These are phyloP conservation scores for Maudiozyma barnettii DNA, from an alignment of 805 yeast genomes.

Conservation along the genomic window DNA sequence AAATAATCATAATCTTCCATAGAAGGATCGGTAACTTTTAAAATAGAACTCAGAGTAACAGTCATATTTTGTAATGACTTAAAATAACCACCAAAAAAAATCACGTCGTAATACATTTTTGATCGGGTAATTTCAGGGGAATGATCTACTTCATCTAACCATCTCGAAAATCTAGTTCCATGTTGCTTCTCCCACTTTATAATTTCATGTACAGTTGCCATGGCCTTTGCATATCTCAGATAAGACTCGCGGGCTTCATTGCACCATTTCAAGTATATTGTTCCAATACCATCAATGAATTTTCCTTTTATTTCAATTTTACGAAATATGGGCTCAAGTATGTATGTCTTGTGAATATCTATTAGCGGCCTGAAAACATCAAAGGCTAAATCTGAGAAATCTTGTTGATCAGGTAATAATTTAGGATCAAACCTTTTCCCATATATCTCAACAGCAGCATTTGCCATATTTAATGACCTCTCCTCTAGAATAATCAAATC, in stretches of 20 bases:
- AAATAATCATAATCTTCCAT: slow-evolving; percentile 45
- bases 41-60: slow-evolving; percentile 50
- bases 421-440: slow-evolving; percentile 37
- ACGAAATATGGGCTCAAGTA: slow-evolving; percentile 49
- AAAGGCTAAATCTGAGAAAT: slow-evolving; percentile 51
- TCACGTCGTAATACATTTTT: slow-evolving; percentile 42
- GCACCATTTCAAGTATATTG: slow-evolving; percentile 57
- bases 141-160: slow-evolving; percentile 47
- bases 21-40: slow-evolving; percentile 38
- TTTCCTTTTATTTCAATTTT: slow-evolving; percentile 57
- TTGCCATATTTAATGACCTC: slow-evolving; percentile 56
- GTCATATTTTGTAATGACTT: slow-evolving; percentile 51
- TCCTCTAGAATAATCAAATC: slow-evolving; percentile 68
- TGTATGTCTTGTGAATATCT: slow-evolving; percentile 41
- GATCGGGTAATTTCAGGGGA: slow-evolving; percentile 35
- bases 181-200: slow-evolving; percentile 39
- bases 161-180: slow-evolving; percentile 40
- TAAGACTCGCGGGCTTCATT: slow-evolving; percentile 45
- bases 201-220: slow-evolving; percentile 52
- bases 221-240: slow-evolving; percentile 47
- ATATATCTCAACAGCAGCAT: slow-evolving; percentile 50
- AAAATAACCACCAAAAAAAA: slow-evolving; percentile 48
- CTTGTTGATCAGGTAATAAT: slow-evolving; percentile 40
- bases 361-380: slow-evolving; percentile 47
- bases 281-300: slow-evolving; percentile 53